Evolutionary conservation across 306 rosid genomes (phyloP).

Genomic region (Begonia peltatifolia): DNA sequence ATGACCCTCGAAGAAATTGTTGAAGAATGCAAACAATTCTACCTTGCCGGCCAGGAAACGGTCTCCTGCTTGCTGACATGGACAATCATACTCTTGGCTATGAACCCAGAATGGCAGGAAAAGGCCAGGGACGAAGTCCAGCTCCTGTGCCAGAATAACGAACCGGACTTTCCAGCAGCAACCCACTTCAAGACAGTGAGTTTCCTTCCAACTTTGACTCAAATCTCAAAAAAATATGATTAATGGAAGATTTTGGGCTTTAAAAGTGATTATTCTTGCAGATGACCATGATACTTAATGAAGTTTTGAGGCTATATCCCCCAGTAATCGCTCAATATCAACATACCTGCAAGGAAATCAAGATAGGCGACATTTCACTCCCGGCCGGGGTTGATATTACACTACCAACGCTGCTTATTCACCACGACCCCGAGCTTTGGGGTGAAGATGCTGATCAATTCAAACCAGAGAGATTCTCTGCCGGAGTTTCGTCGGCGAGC

Average conservation of each 20-base stretch:
- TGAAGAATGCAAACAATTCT: neutral
- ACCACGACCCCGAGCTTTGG: constrained; percentile 13
- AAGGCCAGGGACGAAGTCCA: neutral
- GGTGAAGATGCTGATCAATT: constrained; percentile 33
- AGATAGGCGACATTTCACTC: constrained; percentile 1
- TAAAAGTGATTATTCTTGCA: neutral
- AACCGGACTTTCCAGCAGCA: neutral
- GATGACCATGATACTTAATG: constrained; percentile 10
- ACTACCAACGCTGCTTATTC: neutral
- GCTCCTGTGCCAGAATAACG: neutral
- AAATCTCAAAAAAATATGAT: neutral
- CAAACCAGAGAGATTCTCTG: constrained; percentile 27
- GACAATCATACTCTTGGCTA: neutral
- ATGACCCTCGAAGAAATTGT: neutral
- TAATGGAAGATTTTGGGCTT: too few species aligned
- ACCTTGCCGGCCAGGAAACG: neutral
- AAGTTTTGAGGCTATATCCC: constrained; percentile 8
- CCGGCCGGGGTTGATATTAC: constrained; percentile 1
- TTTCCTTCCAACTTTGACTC: neutral
- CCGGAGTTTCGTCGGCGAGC: constrained; percentile 24
- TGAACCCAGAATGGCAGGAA: neutral
- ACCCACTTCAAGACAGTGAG: neutral
- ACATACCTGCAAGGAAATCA: neutral
- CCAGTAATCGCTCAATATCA: neutral
- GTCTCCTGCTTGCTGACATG: neutral